These are phyloP conservation scores for Tremellales sp. DNA, from an alignment of 1,284 basidiomycete genomes.

Conservation along the genomic window DNA sequence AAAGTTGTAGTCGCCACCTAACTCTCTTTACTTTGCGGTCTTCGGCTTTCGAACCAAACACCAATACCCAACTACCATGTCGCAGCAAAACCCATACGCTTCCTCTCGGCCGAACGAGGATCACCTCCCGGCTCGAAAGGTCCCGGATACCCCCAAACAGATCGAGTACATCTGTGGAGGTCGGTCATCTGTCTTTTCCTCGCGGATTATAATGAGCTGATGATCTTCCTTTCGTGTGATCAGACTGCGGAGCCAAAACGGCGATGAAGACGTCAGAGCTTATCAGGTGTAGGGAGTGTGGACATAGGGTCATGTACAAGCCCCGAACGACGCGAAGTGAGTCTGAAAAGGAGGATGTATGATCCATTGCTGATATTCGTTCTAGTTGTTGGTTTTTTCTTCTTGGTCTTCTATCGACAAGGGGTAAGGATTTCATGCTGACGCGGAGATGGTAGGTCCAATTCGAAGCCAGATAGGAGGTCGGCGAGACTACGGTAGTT, in stretches of 20 bases:
- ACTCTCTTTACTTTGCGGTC: not conserved
- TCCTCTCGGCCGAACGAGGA: constrained; percentile 25
- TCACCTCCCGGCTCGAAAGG: constrained; percentile 30
- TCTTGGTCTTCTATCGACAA: not conserved
- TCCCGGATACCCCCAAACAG: constrained; percentile 48
- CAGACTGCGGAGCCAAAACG: constrained; percentile 92
- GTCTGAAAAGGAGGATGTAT: constrained; percentile 43
- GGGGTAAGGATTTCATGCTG: constrained; percentile 7
- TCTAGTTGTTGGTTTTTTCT: not conserved
- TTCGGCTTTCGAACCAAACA: not conserved
- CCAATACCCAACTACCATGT: constrained; percentile 23
- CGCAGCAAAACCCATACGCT: constrained; percentile 40
- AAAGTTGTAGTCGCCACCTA: no score
- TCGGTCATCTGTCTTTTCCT: constrained; percentile 47
- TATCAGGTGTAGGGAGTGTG: constrained; percentile 94
- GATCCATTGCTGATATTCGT: constrained; percentile 5
- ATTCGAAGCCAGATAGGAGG: constrained; percentile 40
- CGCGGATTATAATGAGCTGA: constrained; percentile 8
- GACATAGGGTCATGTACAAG: constrained; percentile 99
- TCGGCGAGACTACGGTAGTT: not conserved
- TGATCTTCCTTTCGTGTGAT: not conserved
- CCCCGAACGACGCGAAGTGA: constrained; percentile 90
- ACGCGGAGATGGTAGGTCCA: constrained; percentile 25
- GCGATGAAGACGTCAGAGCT: constrained; percentile 90
- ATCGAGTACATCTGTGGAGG: constrained; percentile 94